phyloP scores from a whole-genome alignment of 2,329 filamentous ascomycete species.

The Phaeoacremonium minimum region DNA sequence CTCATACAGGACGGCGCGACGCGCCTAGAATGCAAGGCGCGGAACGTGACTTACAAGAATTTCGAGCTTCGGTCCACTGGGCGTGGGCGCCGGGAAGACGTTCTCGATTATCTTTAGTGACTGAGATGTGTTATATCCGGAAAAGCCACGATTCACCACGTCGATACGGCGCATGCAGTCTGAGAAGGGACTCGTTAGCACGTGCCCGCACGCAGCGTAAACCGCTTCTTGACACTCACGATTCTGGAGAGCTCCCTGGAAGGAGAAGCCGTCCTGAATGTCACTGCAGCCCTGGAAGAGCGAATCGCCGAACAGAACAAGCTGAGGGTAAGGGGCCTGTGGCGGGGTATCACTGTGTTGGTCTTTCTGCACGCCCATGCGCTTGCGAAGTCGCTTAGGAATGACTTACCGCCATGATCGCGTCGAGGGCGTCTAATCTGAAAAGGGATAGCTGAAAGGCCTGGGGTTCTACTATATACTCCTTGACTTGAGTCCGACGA shows the following conservation, averaged over 20 bases:
- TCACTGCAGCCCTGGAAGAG: slow-evolving; percentile 68
- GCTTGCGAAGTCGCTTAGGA: too few species aligned
- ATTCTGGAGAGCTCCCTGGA: slow-evolving; percentile 66
- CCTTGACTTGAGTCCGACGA: too few species aligned
- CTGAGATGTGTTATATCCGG: slow-evolving; percentile 79
- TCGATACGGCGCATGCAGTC: slow-evolving; percentile 75
- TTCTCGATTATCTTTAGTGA: slow-evolving; percentile 64
- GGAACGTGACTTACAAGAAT: slow-evolving; percentile 52
- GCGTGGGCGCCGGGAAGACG: slow-evolving; percentile 64
- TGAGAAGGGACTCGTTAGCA: slow-evolving; percentile 24
- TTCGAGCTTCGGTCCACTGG: slow-evolving; percentile 54
- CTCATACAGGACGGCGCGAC: too few species aligned
- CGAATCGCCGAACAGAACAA: slow-evolving; percentile 87
- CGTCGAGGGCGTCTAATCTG: too few species aligned
- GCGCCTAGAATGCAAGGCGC: too few species aligned
- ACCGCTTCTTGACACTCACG: slow-evolving; percentile 40
- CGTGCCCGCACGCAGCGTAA: slow-evolving; percentile 6
- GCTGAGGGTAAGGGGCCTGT: slow-evolving; percentile 60
- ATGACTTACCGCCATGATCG: too few species aligned
- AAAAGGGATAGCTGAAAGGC: too few species aligned
- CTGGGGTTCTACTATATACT: too few species aligned
- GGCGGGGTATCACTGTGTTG: neutral
- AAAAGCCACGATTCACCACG: slow-evolving; percentile 83
- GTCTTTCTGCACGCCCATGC: too few species aligned
- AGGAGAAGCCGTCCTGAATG: slow-evolving; percentile 65